Evolutionary conservation across 805 yeast genomes (phyloP).

Genomic region (Tetrapisispora phaffii): DNA sequence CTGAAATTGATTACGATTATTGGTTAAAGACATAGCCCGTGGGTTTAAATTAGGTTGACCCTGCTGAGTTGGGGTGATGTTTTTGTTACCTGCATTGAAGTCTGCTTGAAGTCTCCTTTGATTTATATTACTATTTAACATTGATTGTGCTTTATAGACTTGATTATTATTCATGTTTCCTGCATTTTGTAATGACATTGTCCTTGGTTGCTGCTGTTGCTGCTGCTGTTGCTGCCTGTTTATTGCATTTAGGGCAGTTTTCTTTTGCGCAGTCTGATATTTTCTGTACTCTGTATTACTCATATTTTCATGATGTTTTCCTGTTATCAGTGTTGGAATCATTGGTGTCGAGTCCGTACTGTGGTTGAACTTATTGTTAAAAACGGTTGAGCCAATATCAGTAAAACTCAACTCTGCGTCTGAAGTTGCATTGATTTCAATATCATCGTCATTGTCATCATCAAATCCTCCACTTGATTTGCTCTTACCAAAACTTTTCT

Average conservation of each 20-base stretch:
- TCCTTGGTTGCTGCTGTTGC: constrained; percentile 29
- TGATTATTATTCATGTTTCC: constrained; percentile 8
- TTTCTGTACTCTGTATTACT: constrained; percentile 59
- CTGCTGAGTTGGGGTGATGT: too few relatives aligned
- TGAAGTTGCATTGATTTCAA: constrained; percentile 27
- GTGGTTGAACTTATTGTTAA: constrained; percentile 43
- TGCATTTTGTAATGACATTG: constrained; percentile 36
- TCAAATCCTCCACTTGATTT: constrained; percentile 30
- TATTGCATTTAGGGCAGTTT: constrained; percentile 39
- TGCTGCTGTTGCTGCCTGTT: constrained; percentile 31
- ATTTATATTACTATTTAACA: background rate
- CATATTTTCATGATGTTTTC: constrained; percentile 22
- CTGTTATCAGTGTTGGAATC: constrained; percentile 54
- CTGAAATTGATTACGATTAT: constrained; percentile 4
- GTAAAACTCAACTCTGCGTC: constrained; percentile 42
- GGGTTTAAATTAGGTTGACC: constrained; percentile 7
- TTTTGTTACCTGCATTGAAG: background rate
- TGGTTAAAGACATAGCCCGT: constrained; percentile 28
- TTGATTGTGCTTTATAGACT: background rate
- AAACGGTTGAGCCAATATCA: constrained; percentile 54
- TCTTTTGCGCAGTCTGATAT: constrained; percentile 57
- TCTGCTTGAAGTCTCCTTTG: background rate
- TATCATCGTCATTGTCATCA: constrained; percentile 33
- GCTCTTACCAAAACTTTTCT: constrained; percentile 10
- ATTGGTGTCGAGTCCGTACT: constrained; percentile 59